phyloP scores from a whole-genome alignment of 257 asterid genomes.

The Parsonsia alboflavescens region DNA sequence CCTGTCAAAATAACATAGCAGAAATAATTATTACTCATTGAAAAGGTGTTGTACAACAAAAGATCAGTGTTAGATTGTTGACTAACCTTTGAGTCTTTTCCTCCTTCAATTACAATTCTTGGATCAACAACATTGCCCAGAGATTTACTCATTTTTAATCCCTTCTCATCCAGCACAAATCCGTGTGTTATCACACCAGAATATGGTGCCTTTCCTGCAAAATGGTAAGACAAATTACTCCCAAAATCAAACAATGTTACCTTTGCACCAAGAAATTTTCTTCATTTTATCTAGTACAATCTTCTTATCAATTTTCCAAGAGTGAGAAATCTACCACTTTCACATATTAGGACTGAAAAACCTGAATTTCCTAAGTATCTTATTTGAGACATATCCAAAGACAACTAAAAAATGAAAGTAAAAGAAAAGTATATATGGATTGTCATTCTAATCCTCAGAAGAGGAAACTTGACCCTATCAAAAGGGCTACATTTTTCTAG shows the following conservation, averaged over 20 bases:
- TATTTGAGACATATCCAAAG: background rate
- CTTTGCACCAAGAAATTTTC: background rate
- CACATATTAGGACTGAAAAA: background rate
- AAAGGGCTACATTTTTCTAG: background rate
- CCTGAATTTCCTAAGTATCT: background rate
- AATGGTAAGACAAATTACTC: slow-evolving; percentile 12
- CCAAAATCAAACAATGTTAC: background rate
- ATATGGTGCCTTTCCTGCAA: slow-evolving; percentile 92
- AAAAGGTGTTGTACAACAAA: slow-evolving; percentile 7
- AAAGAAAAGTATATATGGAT: background rate
- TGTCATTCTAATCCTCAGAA: background rate
- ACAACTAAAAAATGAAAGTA: background rate
- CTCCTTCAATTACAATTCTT: slow-evolving; percentile 81
- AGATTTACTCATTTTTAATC: slow-evolving; percentile 97
- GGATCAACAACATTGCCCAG: slow-evolving; percentile 97
- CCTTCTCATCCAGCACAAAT: slow-evolving; percentile 92
- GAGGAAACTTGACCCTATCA: background rate
- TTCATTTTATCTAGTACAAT: background rate
- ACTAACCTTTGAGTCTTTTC: slow-evolving; percentile 69
- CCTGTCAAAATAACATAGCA: slow-evolving; percentile 47
- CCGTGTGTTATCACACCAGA: slow-evolving; percentile 85
- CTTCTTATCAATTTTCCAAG: background rate
- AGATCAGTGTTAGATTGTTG: slow-evolving; percentile 3
- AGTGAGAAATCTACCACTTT: background rate
- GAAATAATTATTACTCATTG: slow-evolving; percentile 18